Percentiles rank a stretch among this genome's conserved stretches.
phyloP scores from a whole-genome alignment of 371 early-diverging fungal species.

The Mucor irregularis region DNA sequence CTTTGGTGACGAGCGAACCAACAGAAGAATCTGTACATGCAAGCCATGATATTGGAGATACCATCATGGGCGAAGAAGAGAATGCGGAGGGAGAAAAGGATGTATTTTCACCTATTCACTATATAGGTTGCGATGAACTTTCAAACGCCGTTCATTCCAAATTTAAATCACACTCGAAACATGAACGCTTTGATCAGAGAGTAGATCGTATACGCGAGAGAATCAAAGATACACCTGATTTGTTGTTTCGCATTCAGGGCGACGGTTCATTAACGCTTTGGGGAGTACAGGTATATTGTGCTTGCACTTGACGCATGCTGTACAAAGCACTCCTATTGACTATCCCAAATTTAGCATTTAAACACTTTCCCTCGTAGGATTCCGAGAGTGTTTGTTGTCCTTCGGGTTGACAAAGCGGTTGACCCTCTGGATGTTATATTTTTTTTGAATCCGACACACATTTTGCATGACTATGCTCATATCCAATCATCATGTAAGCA shows the following conservation, averaged over 20 bases:
- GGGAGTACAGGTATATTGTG: conserved; percentile 68
- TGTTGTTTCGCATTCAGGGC: conserved; percentile 68
- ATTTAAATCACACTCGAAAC: conserved; percentile 30
- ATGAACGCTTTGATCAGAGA: conserved; percentile 35
- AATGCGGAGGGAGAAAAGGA: conserved; percentile 4
- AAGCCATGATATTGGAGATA: neutral
- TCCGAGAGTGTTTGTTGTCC: conserved; percentile 68
- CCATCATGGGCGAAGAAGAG: neutral
- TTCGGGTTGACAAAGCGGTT: conserved; percentile 65
- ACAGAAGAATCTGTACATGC: neutral
- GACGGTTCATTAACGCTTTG: conserved; percentile 79
- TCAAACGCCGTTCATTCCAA: conserved; percentile 45
- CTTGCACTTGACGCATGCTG: no score
- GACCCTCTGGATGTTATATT: conserved; percentile 55
- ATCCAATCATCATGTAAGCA: conserved; percentile 47
- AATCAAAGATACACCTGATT: conserved; percentile 75
- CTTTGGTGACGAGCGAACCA: conserved; percentile 56
- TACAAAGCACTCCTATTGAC: no score
- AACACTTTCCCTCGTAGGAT: conserved; percentile 61
- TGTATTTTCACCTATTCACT: conserved; percentile 61
- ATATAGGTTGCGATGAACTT: conserved; percentile 63
- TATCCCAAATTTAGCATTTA: conserved; percentile 38
- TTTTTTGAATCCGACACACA: conserved; percentile 58
- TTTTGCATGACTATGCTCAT: conserved; percentile 57
- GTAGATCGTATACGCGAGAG: conserved; percentile 57